Evolutionary conservation across 2,329 filamentous ascomycete species (phyloP).

Genomic region (Leptographium radiaticola): DNA sequence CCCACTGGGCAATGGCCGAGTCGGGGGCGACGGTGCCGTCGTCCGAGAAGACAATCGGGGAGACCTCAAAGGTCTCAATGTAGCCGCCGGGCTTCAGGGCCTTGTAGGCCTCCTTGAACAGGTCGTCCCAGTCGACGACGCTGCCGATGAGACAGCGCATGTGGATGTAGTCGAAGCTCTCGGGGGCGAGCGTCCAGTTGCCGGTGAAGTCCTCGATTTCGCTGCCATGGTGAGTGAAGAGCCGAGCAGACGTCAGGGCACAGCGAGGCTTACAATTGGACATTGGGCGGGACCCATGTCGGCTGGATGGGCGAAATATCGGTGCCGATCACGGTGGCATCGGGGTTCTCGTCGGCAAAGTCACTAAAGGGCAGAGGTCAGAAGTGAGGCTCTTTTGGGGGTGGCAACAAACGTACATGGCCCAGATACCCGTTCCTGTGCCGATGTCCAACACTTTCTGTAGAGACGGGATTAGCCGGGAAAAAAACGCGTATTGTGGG

Average conservation of each 20-base stretch:
- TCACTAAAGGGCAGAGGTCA: background rate
- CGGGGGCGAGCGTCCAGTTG: slow-evolving; percentile 29
- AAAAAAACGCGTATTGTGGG: background rate
- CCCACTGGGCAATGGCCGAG: slow-evolving; percentile 11
- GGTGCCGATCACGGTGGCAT: background rate
- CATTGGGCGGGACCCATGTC: slow-evolving; percentile 22
- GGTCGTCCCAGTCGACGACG: slow-evolving; percentile 34
- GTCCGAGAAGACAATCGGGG: slow-evolving; percentile 9
- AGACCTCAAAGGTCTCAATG: slow-evolving; percentile 12
- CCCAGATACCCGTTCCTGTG: background rate
- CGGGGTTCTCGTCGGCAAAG: background rate
- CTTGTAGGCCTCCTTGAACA: slow-evolving; percentile 26
- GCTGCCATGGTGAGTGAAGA: background rate
- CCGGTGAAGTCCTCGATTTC: slow-evolving; percentile 47
- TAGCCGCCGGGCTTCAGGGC: slow-evolving; percentile 15
- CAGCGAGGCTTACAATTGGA: background rate
- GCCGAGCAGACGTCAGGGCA: slow-evolving; percentile 33
- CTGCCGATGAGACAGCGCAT: slow-evolving; percentile 39
- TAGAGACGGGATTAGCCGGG: background rate
- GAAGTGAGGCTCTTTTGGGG: no score
- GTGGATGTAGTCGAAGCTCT: slow-evolving; percentile 46
- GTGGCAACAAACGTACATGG: background rate
- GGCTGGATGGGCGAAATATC: background rate
- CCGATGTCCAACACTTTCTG: background rate
- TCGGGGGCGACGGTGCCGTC: slow-evolving; percentile 13